Conservation (phyloP, 1,139 yeast species). For the Pichiaceae sp. region DNA sequence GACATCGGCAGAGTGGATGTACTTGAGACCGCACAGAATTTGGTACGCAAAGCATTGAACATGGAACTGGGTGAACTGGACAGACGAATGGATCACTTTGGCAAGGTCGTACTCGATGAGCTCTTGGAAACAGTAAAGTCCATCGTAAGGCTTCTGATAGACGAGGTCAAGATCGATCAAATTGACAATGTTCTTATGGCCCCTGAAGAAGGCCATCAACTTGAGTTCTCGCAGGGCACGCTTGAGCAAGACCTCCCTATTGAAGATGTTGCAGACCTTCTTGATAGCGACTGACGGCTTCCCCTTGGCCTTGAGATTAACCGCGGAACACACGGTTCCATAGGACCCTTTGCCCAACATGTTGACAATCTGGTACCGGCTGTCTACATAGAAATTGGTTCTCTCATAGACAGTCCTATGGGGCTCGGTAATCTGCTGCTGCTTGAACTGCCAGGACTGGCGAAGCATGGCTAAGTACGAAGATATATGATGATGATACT, state of each 20-base stretch:
- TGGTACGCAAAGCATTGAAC: slow-evolving; percentile 72
- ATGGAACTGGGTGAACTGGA: slow-evolving; percentile 78
- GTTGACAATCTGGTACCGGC: slow-evolving; percentile 53
- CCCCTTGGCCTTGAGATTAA: slow-evolving; percentile 38
- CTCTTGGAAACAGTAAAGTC: slow-evolving; percentile 80
- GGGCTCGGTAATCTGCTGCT: not conserved
- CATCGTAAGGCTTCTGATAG: slow-evolving; percentile 60
- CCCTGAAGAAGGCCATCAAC: slow-evolving; percentile 69
- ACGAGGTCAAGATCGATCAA: slow-evolving; percentile 70
- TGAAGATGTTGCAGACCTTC: slow-evolving; percentile 62
- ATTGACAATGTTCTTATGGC: slow-evolving; percentile 72
- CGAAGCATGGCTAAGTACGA: not conserved
- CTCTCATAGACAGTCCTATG: slow-evolving; percentile 25
- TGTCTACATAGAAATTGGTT: slow-evolving; percentile 55
- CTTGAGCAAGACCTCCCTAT: slow-evolving; percentile 53
- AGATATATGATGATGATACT: too few relatives aligned
- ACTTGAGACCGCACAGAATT: slow-evolving; percentile 85
- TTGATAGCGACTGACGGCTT: slow-evolving; percentile 57
- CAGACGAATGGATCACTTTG: slow-evolving; percentile 65
- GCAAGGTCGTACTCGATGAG: slow-evolving; percentile 75
- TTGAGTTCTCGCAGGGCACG: slow-evolving; percentile 75
- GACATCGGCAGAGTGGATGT: slow-evolving; percentile 93
- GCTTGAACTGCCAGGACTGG: not conserved
- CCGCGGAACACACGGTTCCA: slow-evolving; percentile 81
- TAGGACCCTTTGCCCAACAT: slow-evolving; percentile 83